Conservation (phyloP, 179 eudicot species). For the Pouteria campechiana region DNA sequence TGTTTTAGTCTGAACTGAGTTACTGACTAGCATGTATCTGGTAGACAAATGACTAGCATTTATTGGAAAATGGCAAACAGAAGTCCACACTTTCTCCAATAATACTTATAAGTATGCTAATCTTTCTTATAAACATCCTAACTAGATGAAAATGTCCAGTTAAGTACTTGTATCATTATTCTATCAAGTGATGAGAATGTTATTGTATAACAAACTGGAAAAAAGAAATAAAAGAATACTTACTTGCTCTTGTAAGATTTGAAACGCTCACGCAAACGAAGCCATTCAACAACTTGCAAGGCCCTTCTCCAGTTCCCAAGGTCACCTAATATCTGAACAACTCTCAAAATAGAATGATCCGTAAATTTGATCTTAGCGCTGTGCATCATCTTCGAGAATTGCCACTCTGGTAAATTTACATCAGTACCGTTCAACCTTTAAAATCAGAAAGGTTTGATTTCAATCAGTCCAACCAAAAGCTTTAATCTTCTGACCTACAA, state of each 20-base stretch:
- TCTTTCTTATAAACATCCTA: too few relatives aligned
- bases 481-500: too few relatives aligned
- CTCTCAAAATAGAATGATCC: conserved; percentile 68
- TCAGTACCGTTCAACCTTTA: conserved; percentile 50
- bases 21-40: too few relatives aligned
- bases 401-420: conserved; percentile 81
- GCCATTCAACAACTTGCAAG: conserved; percentile 91
- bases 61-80: too few relatives aligned
- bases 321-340: conserved; percentile 84
- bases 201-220: background rate
- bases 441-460: background rate
- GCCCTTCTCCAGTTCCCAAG: conserved; percentile 82
- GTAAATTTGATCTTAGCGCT: conserved; percentile 75
- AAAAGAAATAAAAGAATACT: conserved; percentile 1
- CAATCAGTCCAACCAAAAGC: too few relatives aligned
- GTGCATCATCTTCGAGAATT: conserved; percentile 80
- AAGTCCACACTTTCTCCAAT: too few relatives aligned
- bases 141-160: too few relatives aligned
- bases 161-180: too few relatives aligned
- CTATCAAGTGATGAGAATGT: too few relatives aligned
- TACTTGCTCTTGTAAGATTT: conserved; percentile 69
- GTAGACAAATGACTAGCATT: too few relatives aligned
- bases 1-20: too few relatives aligned
- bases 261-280: conserved; percentile 74
- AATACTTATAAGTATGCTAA: too few relatives aligned